These are phyloP conservation scores for Ciborinia camelliae DNA, from an alignment of 2,329 filamentous ascomycete species.

Conservation along the genomic window DNA sequence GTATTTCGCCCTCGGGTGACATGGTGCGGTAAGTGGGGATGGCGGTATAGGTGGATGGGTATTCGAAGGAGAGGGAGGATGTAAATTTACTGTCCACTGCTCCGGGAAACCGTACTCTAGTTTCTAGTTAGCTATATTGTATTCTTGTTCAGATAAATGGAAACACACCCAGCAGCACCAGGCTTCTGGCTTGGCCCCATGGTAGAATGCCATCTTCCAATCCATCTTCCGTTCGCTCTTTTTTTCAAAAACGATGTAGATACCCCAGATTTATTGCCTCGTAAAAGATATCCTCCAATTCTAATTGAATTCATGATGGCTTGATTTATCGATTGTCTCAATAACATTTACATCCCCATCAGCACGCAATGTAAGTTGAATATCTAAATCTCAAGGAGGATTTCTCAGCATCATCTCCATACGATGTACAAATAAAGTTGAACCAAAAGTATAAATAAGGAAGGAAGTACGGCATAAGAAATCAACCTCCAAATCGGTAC, in stretches of 20 bases:
- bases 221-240: neutral
- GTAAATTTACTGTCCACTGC: conserved; percentile 94
- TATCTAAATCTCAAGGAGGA: neutral
- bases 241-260: neutral
- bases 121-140: conserved; percentile 37
- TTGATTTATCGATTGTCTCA: neutral
- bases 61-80: conserved; percentile 70
- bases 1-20: conserved; percentile 79
- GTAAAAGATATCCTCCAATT: conserved; percentile 14
- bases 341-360: neutral
- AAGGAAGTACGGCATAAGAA: too few species aligned
- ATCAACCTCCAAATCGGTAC: neutral
- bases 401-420: neutral
- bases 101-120: conserved; percentile 68
- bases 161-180: conserved; percentile 31
- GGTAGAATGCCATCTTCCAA: conserved; percentile 32
- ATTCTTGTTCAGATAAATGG: neutral
- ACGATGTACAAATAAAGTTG: neutral
- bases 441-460: neutral
- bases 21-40: conserved; percentile 91
- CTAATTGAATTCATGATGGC: conserved; percentile 18
- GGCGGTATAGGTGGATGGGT: conserved; percentile 66
- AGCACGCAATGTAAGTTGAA: neutral
- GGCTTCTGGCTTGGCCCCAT: conserved; percentile 30
- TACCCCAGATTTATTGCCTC: neutral